phyloP scores from a whole-genome alignment of 495 filamentous ascomycete genomes.

The Friedmanniomyces endolithicus region DNA sequence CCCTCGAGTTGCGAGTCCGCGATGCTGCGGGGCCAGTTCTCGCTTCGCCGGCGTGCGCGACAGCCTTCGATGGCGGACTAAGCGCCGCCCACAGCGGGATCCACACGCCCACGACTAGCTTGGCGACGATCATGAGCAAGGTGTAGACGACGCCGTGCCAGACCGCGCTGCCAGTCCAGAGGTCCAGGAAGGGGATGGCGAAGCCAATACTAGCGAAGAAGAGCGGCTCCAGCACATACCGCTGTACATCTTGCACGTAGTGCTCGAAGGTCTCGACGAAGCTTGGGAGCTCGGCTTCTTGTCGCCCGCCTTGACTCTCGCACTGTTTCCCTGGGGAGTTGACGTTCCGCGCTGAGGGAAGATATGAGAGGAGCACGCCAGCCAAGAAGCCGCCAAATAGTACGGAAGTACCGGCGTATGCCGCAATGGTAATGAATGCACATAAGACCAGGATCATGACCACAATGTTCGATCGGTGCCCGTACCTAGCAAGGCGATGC shows the following conservation, averaged over 20 bases:
- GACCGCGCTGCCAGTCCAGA: conserved; percentile 9
- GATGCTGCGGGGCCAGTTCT: too few relatives aligned
- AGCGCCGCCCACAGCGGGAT: conserved; percentile 6
- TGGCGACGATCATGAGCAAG: conserved; percentile 10
- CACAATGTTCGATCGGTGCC: neutral
- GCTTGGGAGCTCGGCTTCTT: neutral
- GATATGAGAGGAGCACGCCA: conserved; percentile 38
- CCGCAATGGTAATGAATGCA: conserved; percentile 39
- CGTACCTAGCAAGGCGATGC: neutral
- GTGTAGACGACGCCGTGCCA: conserved; percentile 9
- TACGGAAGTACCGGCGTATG: conserved; percentile 52
- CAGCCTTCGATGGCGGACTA: too few relatives aligned
- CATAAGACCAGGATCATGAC: conserved; percentile 5
- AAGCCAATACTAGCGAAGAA: conserved; percentile 17
- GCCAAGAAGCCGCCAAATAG: conserved; percentile 59
- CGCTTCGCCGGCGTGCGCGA: too few relatives aligned
- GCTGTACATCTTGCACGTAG: conserved; percentile 3
- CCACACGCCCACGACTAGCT: conserved; percentile 12
- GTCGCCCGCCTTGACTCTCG: neutral
- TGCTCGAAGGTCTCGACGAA: conserved; percentile 8
- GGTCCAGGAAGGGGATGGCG: conserved; percentile 9
- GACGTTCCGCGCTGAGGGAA: neutral
- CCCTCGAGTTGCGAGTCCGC: too few relatives aligned
- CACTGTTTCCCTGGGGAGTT: neutral
- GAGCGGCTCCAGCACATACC: conserved; percentile 9